These are phyloP conservation scores for Rhazya stricta DNA, from an alignment of 257 asterid species.

Conservation along the genomic window DNA sequence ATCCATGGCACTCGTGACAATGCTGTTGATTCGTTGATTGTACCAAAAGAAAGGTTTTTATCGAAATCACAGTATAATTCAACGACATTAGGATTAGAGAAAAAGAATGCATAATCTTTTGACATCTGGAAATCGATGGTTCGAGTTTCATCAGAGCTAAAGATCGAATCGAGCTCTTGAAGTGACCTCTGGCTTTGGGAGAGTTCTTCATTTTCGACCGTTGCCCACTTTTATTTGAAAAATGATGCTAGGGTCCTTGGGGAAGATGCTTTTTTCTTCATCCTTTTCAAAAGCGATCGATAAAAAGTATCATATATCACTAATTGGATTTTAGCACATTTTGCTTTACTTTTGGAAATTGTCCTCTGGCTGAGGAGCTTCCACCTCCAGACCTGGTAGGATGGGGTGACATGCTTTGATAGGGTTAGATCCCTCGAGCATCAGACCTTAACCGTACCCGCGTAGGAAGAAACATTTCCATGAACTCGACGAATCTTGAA, in stretches of 20 bases:
- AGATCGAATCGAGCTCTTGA: constrained; percentile 7
- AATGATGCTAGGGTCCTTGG: neutral
- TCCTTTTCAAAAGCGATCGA: neutral
- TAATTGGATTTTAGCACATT: neutral
- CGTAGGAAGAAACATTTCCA: too few relatives aligned
- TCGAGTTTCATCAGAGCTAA: neutral
- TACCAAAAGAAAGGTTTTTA: neutral
- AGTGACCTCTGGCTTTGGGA: neutral
- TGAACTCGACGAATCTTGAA: too few relatives aligned
- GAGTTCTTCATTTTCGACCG: neutral
- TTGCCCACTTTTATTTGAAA: neutral
- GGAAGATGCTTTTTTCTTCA: constrained; percentile 2
- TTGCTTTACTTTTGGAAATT: neutral
- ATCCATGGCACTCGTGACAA: neutral
- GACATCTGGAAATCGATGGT: neutral
- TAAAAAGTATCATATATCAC: constrained; percentile 1
- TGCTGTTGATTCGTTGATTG: neutral
- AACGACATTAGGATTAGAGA: neutral
- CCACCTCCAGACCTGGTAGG: neutral
- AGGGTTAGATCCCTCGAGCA: neutral
- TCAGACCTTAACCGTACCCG: too few relatives aligned
- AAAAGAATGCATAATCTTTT: neutral
- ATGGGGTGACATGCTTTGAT: neutral
- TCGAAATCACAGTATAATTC: neutral
- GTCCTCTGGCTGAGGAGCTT: too few relatives aligned